Base-by-base conservation (phyloP, 768 basidiomycete species). In the Rhizopogon vulgaris region DNA sequence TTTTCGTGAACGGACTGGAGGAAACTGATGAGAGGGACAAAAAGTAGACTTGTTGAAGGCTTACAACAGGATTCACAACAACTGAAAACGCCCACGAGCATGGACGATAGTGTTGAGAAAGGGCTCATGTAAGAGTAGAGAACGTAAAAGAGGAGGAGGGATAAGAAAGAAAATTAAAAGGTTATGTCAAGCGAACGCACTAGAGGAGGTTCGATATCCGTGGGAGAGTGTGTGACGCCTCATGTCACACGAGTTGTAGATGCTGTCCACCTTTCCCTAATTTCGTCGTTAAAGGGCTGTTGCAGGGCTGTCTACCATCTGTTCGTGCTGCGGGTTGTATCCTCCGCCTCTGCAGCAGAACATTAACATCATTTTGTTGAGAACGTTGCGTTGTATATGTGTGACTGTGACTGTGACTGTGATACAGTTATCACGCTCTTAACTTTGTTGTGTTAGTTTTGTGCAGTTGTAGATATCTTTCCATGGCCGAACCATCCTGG, bases 11-110 rank as follows among this genome's bases (percentile, higher is more conserved):
- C 78, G 80, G 68, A 90, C 90, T 92, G 68, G 47, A 68, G 57
- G 51, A 53, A 34, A 54, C 59, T 54, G 58, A 59, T 61, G 52
- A 47, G 51, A 18, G 41, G 47, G 48, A 39, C 25, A 52, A 28
- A 32, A 46, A 28, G 51, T 34, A 56, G 24, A 41, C 49, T 41
- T 56, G 17, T 38, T 27, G 49, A 38, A 39, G 18, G 74, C 87
- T 52, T 69, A 89, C 88, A 85, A 73, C 90, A 91, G 51, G 78
- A 85, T 61, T 88, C 85, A 71, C 90, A 92, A 71, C 87, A 91
- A 71, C 87, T 90, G 59, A 86, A 69, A 66, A 80, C 86, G 57
- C 89, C 89, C 89, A 90, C 90, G 25, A 54, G 38, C 56, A 34
- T 24, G 12, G 54, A 51, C 52, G 52, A 42, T 43, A 36, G 24